These are phyloP conservation scores for Sporisorium graminicola DNA, from an alignment of 1,284 basidiomycete species.

Conservation along the genomic window DNA sequence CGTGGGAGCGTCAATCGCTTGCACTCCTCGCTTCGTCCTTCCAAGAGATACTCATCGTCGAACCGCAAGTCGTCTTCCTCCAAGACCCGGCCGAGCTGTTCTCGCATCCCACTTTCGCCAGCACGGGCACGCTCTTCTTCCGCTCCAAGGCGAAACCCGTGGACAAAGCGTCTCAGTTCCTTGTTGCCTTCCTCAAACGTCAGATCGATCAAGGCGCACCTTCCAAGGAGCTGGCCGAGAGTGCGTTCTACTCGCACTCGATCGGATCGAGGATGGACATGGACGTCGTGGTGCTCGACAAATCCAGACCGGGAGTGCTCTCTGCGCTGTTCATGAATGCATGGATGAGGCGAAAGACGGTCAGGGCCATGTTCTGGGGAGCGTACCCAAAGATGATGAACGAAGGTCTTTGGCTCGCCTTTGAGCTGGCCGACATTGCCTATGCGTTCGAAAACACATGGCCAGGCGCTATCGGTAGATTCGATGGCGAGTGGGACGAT, in stretches of 20 bases:
- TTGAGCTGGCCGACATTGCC: slow-evolving; percentile 33
- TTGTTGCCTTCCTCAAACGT: slow-evolving; percentile 48
- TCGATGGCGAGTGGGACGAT: slow-evolving; percentile 48
- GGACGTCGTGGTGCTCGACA: slow-evolving; percentile 47
- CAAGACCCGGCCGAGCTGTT: slow-evolving; percentile 34
- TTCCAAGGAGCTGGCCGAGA: slow-evolving; percentile 27
- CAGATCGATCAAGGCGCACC: slow-evolving; percentile 42
- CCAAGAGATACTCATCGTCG: slow-evolving; percentile 42
- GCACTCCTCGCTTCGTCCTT: slow-evolving; percentile 32
- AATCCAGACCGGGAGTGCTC: slow-evolving; percentile 39
- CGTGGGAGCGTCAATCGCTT: slow-evolving; percentile 32
- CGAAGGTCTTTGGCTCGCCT: slow-evolving; percentile 44
- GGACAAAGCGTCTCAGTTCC: slow-evolving; percentile 34
- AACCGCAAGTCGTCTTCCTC: slow-evolving; percentile 47
- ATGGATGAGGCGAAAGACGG: slow-evolving; percentile 29
- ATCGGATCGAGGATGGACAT: slow-evolving; percentile 45
- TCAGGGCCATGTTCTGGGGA: slow-evolving; percentile 34
- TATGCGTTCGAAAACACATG: slow-evolving; percentile 49
- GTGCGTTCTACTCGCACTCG: slow-evolving; percentile 32
- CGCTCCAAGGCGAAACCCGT: slow-evolving; percentile 39
- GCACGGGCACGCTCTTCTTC: slow-evolving; percentile 49
- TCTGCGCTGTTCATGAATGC: slow-evolving; percentile 45
- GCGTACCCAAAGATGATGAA: slow-evolving; percentile 31
- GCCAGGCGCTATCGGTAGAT: slow-evolving; percentile 42
- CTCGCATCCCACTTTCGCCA: slow-evolving; percentile 29